These are phyloP conservation scores for Kluyveromyces sp. DNA, from an alignment of 1,139 yeast species.

Conservation along the genomic window DNA sequence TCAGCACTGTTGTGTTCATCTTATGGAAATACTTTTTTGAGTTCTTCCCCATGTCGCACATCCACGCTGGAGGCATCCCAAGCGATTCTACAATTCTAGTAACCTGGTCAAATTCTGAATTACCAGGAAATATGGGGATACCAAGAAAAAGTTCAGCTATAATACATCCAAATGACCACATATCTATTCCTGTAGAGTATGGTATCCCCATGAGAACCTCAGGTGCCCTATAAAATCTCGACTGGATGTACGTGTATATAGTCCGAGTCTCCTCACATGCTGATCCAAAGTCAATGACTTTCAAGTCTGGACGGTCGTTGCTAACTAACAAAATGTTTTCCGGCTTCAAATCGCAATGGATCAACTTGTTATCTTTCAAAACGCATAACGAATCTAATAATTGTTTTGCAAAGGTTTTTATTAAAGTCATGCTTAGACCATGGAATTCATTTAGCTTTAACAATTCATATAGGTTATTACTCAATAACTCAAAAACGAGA, in stretches of 20 bases:
- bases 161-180: conserved; percentile 98
- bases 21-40: conserved; percentile 62
- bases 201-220: conserved; percentile 91
- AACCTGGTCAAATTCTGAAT: conserved; percentile 87
- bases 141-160: conserved; percentile 91
- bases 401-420: conserved; percentile 71
- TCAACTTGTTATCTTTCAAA: conserved; percentile 73
- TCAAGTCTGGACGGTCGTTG: conserved; percentile 80
- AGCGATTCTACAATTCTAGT: conserved; percentile 74
- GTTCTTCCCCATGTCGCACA: conserved; percentile 92
- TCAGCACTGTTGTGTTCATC: conserved; percentile 29
- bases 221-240: conserved; percentile 92
- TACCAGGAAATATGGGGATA: conserved; percentile 89
- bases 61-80: conserved; percentile 89
- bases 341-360: conserved; percentile 95
- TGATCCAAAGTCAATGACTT: conserved; percentile 93
- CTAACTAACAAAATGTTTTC: conserved; percentile 81
- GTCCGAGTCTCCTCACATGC: conserved; percentile 92
- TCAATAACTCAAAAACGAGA: conserved; percentile 80
- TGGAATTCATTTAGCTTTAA: conserved; percentile 90
- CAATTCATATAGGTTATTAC: conserved; percentile 83
- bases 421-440: conserved; percentile 76
- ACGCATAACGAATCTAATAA: conserved; percentile 72
- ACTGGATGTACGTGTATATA: conserved; percentile 87
- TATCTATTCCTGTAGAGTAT: conserved; percentile 85